Conservation (phyloP, 257 asterid genomes). For the Solanum ossicruentum region DNA sequence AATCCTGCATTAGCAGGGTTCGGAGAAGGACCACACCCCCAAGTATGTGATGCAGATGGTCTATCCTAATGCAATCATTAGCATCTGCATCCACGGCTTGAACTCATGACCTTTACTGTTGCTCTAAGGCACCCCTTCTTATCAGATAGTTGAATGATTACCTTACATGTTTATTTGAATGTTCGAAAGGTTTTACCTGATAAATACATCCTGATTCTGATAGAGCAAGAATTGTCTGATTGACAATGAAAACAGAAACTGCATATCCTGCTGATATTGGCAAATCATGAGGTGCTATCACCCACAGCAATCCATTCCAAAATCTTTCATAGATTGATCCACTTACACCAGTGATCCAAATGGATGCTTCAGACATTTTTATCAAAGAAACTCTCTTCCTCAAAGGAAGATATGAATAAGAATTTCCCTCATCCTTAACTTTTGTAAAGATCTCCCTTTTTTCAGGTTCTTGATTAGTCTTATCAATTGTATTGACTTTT, state of each 20-base stretch:
- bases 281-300: slow-evolving; percentile 71
- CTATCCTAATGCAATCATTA: background rate
- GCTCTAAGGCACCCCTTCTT: background rate
- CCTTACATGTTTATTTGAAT: background rate
- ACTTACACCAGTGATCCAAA: slow-evolving; percentile 76
- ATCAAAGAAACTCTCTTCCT: slow-evolving; percentile 58
- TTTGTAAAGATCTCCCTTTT: background rate
- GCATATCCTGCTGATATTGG: slow-evolving; percentile 52
- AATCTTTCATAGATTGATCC: slow-evolving; percentile 85
- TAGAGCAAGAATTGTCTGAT: slow-evolving; percentile 68
- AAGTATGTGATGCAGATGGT: background rate
- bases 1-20: background rate
- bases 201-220: slow-evolving; percentile 46
- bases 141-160: background rate
- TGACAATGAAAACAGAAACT: slow-evolving; percentile 45
- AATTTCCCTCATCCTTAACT: background rate
- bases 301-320: slow-evolving; percentile 95
- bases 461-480: background rate
- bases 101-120: background rate
- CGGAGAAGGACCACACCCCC: background rate
- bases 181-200: slow-evolving; percentile 32
- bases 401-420: slow-evolving; percentile 9
- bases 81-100: background rate
- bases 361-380: slow-evolving; percentile 63
- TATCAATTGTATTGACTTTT: slow-evolving; percentile 29